phyloP scores from a whole-genome alignment of 2,329 filamentous ascomycete genomes.

The Xylariaceae sp. region DNA sequence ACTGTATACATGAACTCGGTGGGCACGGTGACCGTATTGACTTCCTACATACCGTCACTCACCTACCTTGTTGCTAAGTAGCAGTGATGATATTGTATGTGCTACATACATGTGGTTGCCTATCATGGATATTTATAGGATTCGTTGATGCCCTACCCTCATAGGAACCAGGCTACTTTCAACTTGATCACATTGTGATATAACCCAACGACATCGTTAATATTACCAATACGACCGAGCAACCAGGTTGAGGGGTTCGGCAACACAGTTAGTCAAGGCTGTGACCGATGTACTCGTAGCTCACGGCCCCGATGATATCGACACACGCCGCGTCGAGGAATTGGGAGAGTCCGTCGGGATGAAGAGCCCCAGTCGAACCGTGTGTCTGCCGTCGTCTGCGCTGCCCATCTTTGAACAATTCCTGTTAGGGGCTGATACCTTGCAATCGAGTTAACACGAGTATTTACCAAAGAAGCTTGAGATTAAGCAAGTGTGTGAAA shows the following conservation, averaged over 20 bases:
- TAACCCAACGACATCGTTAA: background rate
- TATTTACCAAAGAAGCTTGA: background rate
- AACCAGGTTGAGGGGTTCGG: background rate
- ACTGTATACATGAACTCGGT: no score
- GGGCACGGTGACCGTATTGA: no score
- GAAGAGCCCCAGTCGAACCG: slow-evolving; percentile 54
- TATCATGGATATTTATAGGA: background rate
- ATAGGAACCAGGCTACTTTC: background rate
- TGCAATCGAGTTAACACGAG: background rate
- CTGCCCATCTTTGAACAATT: slow-evolving; percentile 17
- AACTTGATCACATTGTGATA: background rate
- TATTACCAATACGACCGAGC: background rate
- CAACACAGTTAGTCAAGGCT: background rate
- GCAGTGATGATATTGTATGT: no score
- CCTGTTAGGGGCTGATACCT: background rate
- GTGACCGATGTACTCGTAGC: slow-evolving; percentile 40
- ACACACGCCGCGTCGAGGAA: slow-evolving; percentile 54
- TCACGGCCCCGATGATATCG: slow-evolving; percentile 52
- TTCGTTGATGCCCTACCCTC: background rate
- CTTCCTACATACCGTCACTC: no score
- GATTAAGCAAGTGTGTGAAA: no score
- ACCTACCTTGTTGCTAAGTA: no score
- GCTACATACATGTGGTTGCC: slow-evolving; percentile 35
- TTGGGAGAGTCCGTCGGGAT: slow-evolving; percentile 48
- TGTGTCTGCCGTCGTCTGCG: slow-evolving; percentile 21